Evolutionary conservation across 106 monocot species (phyloP).

Genomic region (Platanthera zijinensis): DNA sequence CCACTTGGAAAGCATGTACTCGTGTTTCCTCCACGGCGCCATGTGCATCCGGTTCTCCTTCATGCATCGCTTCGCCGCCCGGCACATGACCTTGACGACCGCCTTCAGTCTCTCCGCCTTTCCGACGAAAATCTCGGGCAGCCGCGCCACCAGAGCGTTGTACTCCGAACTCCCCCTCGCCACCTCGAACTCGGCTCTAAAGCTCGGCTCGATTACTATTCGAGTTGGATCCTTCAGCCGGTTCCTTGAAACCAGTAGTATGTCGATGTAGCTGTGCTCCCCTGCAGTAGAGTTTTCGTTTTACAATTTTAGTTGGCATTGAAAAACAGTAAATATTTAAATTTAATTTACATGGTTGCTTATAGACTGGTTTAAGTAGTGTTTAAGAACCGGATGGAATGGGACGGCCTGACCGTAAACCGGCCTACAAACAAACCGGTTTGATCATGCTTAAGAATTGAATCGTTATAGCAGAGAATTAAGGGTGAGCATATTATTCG

Average conservation of each 20-base stretch:
- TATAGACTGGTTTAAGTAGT: too few relatives aligned
- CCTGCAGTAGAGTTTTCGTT: slow-evolving; percentile 24
- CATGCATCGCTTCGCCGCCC: slow-evolving; percentile 77
- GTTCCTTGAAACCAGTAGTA: slow-evolving; percentile 33
- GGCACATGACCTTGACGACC: slow-evolving; percentile 69
- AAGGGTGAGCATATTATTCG: too few relatives aligned
- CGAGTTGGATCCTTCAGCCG: slow-evolving; percentile 28
- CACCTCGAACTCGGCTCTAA: slow-evolving; percentile 76
- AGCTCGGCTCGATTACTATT: slow-evolving; percentile 64
- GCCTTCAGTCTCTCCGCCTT: slow-evolving; percentile 44
- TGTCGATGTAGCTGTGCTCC: slow-evolving; percentile 75
- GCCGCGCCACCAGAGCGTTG: slow-evolving; percentile 37
- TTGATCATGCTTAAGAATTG: too few relatives aligned
- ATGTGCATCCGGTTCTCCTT: slow-evolving; percentile 93
- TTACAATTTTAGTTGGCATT: background rate
- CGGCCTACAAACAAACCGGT: too few relatives aligned
- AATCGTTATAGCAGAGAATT: too few relatives aligned
- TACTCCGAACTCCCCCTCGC: slow-evolving; percentile 60
- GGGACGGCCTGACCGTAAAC: too few relatives aligned
- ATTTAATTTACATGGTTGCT: background rate
- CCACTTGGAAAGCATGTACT: slow-evolving; percentile 93
- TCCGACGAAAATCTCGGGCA: slow-evolving; percentile 84
- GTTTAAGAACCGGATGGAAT: too few relatives aligned
- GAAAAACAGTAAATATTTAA: background rate
- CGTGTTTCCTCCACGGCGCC: slow-evolving; percentile 84